Conservation (phyloP, 441 rosid genomes). For the Cnidoscolus chayamansa region DNA sequence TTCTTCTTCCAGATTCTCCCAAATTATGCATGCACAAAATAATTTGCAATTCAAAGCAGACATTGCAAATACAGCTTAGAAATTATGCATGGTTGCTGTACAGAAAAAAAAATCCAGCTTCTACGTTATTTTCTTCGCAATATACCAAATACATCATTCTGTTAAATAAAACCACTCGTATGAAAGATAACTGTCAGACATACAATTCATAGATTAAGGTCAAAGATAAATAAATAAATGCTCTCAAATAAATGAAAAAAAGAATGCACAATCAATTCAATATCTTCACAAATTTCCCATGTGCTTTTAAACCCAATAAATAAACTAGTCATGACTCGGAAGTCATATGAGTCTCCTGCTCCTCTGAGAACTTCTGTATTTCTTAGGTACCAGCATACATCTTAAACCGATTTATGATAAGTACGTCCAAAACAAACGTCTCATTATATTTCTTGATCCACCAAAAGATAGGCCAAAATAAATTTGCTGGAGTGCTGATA, state of each 20-base stretch:
- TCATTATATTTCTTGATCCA: background rate
- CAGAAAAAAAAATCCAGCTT: background rate
- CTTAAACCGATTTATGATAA: background rate
- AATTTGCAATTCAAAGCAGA: background rate
- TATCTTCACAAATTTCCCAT: background rate
- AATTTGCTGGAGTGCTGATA: no score
- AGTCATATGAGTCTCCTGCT: background rate
- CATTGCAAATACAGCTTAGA: background rate
- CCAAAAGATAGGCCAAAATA: no score
- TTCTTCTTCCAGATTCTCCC: constrained; percentile 1
- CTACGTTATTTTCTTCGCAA: constrained; percentile 2
- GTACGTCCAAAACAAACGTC: constrained; percentile 1
- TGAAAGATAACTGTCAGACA: background rate
- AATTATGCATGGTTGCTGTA: background rate
- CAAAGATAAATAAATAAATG: background rate
- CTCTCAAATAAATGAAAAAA: background rate
- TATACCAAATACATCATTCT: background rate
- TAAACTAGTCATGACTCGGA: background rate
- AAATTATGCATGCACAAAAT: background rate
- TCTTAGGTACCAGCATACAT: background rate
- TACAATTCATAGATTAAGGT: background rate
- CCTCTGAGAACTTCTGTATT: background rate
- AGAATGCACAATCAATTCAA: background rate
- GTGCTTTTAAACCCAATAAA: background rate
- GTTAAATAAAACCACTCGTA: background rate